Evolutionary conservation across 139 green algal genomes (phyloP), one percentile per base, ranked within the genome.

Genomic region (Chlamydomonas eustigma): DNA sequence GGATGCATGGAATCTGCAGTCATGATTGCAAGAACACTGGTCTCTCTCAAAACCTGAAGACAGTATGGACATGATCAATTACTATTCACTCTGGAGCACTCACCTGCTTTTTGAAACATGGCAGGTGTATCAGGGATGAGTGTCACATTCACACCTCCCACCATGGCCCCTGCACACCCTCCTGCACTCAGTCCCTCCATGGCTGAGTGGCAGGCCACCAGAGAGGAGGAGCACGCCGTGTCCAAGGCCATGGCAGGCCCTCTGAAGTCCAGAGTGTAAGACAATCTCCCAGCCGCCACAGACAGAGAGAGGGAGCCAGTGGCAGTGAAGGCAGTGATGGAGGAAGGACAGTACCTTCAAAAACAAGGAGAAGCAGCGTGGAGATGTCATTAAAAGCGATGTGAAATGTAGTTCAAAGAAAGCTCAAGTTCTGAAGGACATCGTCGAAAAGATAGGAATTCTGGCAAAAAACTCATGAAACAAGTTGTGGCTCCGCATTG

Each of bases 211-310:
- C 64, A n/a, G 6, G 92, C 91, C 50, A 97, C 88, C 37, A 97
- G 80, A 0, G 88, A 90, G 0, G 89, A 94, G 1, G 87, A 94
- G 78, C 92, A 97, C n/a, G 92, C 92, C 68, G 92, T 97, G 78
- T 97, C 92, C 3, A 96, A 76, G 28, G 86, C 90, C 37, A 97
- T 51, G 50, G 86, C 83, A 33, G 92, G 91, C 0, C 92, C 92
- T 6, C 72, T 79, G 30, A 94, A 75, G 35, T 81, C 84, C 64
- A 94, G 93, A 36, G 76, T 85, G 80, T 91, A 97, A 0, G 81
- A 85, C 72, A 96, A 34, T 1, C 91, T 86, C 25, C 92, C 92
- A 51, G 86, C 85, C 1, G 87, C 75, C 4, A 94, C 91, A 73
- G 81, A 88, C 28, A 90, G 78, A 0, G 83, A 82, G 37, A 90